Evolutionary conservation across 768 basidiomycete genomes (phyloP).

Genomic region (Auriscalpium orientale): DNA sequence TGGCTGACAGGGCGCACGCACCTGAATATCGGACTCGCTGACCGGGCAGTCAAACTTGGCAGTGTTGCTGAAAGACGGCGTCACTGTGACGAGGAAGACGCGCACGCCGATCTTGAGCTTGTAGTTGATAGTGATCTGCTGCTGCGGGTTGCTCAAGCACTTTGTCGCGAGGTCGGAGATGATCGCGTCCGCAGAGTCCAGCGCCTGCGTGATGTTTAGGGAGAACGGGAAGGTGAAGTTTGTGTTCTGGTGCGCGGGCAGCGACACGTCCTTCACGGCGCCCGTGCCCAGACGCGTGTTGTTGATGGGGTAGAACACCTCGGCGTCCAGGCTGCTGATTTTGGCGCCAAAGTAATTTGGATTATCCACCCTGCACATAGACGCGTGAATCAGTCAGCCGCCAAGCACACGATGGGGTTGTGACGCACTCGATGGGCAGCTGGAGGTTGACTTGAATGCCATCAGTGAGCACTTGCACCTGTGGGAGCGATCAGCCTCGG

Average conservation of each 20-base stretch:
- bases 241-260: constrained; percentile 44
- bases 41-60: constrained; percentile 57
- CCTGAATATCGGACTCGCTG: background rate
- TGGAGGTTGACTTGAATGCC: constrained; percentile 12
- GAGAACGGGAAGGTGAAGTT: constrained; percentile 73
- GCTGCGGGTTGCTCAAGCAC: constrained; percentile 39
- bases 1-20: background rate
- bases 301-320: constrained; percentile 71
- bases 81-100: constrained; percentile 54
- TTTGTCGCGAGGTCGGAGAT: constrained; percentile 55
- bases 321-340: constrained; percentile 55
- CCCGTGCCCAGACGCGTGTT: constrained; percentile 65
- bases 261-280: constrained; percentile 31
- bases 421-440: constrained; percentile 8
- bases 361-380: constrained; percentile 55
- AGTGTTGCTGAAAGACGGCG: constrained; percentile 54
- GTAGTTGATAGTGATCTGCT: constrained; percentile 53
- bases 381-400: constrained; percentile 3
- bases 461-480: constrained; percentile 1
- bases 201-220: constrained; percentile 48
- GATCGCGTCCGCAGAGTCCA: constrained; percentile 46
- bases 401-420: constrained; percentile 3
- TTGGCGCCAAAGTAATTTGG: constrained; percentile 74
- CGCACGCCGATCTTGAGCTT: constrained; percentile 62
- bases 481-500: background rate